phyloP scores from a whole-genome alignment of 805 yeast genomes.

The Kluyveromyces aestuarii region DNA sequence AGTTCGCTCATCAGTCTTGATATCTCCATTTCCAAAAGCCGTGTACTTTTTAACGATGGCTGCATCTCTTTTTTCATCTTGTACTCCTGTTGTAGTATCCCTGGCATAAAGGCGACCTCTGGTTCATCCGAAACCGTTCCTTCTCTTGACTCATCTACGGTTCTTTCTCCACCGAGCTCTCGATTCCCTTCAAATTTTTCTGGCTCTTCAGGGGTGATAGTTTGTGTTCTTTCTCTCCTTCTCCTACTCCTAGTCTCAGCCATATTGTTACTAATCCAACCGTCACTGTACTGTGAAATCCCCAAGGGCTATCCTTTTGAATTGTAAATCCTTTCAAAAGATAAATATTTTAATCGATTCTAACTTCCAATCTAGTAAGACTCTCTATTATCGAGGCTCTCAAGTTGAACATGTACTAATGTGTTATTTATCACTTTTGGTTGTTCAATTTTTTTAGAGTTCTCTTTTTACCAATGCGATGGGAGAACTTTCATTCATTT shows the following conservation, averaged over 20 bases:
- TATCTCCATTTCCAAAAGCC: conserved; percentile 17
- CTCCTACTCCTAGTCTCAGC: not conserved
- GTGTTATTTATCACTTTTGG: too few species aligned
- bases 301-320: not conserved
- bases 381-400: too few species aligned
- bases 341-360: too few species aligned
- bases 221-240: not conserved
- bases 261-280: not conserved
- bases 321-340: too few species aligned
- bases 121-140: not conserved
- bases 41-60: conserved; percentile 17
- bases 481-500: not conserved
- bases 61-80: not conserved
- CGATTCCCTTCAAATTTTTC: not conserved
- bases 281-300: not conserved
- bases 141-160: not conserved
- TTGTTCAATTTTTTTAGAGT: too few species aligned
- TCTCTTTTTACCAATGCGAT: not conserved
- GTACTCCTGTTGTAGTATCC: not conserved
- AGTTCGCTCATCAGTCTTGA: conserved; percentile 11
- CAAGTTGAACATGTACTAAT: too few species aligned
- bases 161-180: not conserved
- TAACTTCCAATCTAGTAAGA: too few species aligned
- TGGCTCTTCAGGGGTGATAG: conserved; percentile 8
- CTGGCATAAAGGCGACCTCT: not conserved